Conservation (phyloP, 2,329 filamentous ascomycete species). For the Fusarium nanum region DNA sequence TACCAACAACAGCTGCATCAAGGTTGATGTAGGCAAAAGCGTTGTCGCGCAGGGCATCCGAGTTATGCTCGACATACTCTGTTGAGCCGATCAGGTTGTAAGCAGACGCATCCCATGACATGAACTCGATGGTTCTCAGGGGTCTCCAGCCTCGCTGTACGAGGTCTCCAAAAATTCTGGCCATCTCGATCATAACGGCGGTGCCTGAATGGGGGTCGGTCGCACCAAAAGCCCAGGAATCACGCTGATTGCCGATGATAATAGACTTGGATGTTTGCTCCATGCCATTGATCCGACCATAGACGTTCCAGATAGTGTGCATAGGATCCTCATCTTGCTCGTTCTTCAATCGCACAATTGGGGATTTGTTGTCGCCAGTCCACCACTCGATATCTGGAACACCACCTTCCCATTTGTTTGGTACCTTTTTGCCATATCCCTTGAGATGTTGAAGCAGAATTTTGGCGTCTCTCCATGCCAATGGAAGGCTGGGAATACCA, state of each 20-base stretch:
- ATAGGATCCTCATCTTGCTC: conserved; percentile 84
- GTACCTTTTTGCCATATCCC: conserved; percentile 77
- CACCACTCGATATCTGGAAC: conserved; percentile 86
- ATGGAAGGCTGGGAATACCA: conserved; percentile 88
- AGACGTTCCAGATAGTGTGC: conserved; percentile 92
- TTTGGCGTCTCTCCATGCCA: conserved; percentile 91
- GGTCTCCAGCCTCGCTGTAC: conserved; percentile 85
- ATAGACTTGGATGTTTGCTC: conserved; percentile 87
- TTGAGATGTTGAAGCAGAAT: conserved; percentile 79
- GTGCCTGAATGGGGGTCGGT: conserved; percentile 89
- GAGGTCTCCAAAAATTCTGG: conserved; percentile 85
- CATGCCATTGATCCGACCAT: conserved; percentile 84
- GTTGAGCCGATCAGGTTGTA: conserved; percentile 96
- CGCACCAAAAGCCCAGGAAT: conserved; percentile 91
- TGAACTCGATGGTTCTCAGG: conserved; percentile 94
- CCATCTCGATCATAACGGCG: conserved; percentile 89
- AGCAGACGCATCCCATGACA: conserved; percentile 93
- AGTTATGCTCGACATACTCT: conserved; percentile 90
- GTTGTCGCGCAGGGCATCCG: conserved; percentile 76
- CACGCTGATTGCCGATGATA: conserved; percentile 92
- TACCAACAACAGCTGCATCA: conserved; percentile 82
- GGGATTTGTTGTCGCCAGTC: conserved; percentile 81
- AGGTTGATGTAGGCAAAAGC: conserved; percentile 93
- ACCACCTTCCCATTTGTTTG: conserved; percentile 78
- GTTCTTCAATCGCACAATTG: conserved; percentile 84